Evolutionary conservation across 2,329 filamentous ascomycete genomes (phyloP).

Genomic region (Colletotrichum brevisporum): DNA sequence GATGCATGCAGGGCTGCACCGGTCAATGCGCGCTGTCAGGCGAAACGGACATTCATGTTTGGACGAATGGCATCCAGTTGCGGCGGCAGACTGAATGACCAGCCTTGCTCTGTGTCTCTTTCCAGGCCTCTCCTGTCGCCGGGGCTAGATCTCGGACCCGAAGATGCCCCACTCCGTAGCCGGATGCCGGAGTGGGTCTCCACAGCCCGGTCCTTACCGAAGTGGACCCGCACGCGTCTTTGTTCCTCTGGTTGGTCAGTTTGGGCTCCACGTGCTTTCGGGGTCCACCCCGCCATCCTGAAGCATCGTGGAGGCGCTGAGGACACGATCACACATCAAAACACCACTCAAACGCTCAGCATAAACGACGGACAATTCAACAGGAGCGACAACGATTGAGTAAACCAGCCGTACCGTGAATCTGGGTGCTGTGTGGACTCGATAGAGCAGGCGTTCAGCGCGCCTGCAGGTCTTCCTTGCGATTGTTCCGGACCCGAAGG

Average conservation of each 20-base stretch:
- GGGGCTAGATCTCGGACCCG: no score
- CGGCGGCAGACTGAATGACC: no score
- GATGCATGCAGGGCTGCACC: neutral
- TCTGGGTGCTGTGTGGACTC: slow-evolving; percentile 18
- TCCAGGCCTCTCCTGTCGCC: no score
- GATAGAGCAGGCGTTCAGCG: no score
- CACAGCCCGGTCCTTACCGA: neutral
- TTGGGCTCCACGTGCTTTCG: neutral
- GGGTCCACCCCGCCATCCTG: neutral
- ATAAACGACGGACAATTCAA: neutral
- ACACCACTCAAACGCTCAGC: neutral
- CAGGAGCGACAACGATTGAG: neutral
- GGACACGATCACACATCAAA: neutral
- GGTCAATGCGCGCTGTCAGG: neutral
- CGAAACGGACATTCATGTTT: no score
- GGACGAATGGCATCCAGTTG: no score
- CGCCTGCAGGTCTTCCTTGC: no score
- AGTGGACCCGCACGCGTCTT: neutral
- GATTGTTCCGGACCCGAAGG: neutral
- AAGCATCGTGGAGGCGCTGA: no score
- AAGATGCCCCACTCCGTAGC: no score
- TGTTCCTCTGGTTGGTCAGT: neutral
- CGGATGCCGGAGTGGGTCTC: neutral
- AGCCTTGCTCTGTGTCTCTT: no score
- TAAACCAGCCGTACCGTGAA: neutral